phyloP scores from a whole-genome alignment of 2,329 filamentous ascomycete species.

The Xylaria sp. region DNA sequence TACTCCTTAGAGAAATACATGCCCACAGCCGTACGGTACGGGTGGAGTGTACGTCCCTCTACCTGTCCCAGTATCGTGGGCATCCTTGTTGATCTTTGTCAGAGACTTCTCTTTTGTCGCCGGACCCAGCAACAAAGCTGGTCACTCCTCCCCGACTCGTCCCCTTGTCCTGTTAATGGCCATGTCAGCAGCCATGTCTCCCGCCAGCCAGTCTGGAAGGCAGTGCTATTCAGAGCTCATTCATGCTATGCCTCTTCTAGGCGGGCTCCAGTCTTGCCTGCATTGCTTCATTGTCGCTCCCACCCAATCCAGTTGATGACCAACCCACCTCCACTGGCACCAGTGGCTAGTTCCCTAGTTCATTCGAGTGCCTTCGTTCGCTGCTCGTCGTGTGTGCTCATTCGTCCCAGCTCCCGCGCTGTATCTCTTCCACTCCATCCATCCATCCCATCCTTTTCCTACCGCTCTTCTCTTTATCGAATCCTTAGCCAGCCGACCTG shows the following conservation, averaged over 20 bases:
- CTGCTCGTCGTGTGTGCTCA: conserved; percentile 4
- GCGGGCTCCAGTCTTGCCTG: conserved; percentile 41
- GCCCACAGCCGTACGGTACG: too few species aligned
- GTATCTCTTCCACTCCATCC: conserved; percentile 36
- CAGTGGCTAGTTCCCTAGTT: conserved; percentile 28
- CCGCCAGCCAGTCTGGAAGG: background rate
- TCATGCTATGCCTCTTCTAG: conserved; percentile 43
- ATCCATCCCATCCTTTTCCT: conserved; percentile 46
- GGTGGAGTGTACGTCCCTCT: background rate
- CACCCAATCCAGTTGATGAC: conserved; percentile 46
- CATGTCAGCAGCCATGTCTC: conserved; percentile 7
- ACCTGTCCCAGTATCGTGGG: conserved; percentile 14
- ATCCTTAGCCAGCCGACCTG: conserved; percentile 43
- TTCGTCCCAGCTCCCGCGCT: conserved; percentile 27
- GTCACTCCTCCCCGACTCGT: conserved; percentile 24
- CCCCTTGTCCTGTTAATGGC: conserved; percentile 29
- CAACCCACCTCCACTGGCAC: conserved; percentile 43
- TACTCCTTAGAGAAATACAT: too few species aligned
- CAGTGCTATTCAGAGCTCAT: conserved; percentile 36
- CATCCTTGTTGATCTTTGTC: conserved; percentile 31
- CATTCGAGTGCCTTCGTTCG: conserved; percentile 38
- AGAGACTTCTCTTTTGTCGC: conserved; percentile 24
- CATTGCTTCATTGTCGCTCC: conserved; percentile 50
- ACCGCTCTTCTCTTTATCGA: conserved; percentile 47
- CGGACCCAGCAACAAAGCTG: conserved; percentile 24